These are phyloP conservation scores for Fusarium sp. DNA, from an alignment of 2,329 filamentous ascomycete species.

Conservation along the genomic window DNA sequence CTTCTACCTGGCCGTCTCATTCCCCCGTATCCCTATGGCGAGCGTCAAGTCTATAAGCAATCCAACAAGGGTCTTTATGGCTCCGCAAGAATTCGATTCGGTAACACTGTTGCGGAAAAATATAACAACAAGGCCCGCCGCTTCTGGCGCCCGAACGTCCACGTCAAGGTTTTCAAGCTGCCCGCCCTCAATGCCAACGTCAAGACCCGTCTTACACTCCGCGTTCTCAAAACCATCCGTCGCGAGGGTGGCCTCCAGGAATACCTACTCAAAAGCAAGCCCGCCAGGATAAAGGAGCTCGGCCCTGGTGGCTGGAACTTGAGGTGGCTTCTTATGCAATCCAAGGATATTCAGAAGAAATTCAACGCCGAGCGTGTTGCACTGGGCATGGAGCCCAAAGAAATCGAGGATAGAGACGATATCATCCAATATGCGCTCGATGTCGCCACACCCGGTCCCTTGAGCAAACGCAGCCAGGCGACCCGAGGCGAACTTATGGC, in stretches of 20 bases:
- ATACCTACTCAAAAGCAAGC: slow-evolving; percentile 86
- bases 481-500: slow-evolving; percentile 54
- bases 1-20: slow-evolving; percentile 62
- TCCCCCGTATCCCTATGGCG: slow-evolving; percentile 78
- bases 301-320: slow-evolving; percentile 92
- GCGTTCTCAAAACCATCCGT: slow-evolving; percentile 79
- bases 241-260: slow-evolving; percentile 91
- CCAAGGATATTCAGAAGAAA: slow-evolving; percentile 69
- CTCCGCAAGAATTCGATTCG: slow-evolving; percentile 76
- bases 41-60: slow-evolving; percentile 79
- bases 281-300: slow-evolving; percentile 82
- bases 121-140: slow-evolving; percentile 77
- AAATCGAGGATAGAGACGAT: slow-evolving; percentile 52
- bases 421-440: slow-evolving; percentile 56
- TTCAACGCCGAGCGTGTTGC: slow-evolving; percentile 73
- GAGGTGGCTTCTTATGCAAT: slow-evolving; percentile 91
- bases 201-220: slow-evolving; percentile 74
- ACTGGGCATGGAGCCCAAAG: slow-evolving; percentile 67
- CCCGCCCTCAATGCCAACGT: slow-evolving; percentile 70
- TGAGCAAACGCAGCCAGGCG: slow-evolving; percentile 51
- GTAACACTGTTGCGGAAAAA: slow-evolving; percentile 79
- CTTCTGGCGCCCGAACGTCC: slow-evolving; percentile 80
- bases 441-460: slow-evolving; percentile 54
- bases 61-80: slow-evolving; percentile 81
- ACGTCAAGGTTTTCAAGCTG: slow-evolving; percentile 74